These are phyloP conservation scores for Auriscalpium orientale DNA, from an alignment of 768 basidiomycete species.

Conservation along the genomic window DNA sequence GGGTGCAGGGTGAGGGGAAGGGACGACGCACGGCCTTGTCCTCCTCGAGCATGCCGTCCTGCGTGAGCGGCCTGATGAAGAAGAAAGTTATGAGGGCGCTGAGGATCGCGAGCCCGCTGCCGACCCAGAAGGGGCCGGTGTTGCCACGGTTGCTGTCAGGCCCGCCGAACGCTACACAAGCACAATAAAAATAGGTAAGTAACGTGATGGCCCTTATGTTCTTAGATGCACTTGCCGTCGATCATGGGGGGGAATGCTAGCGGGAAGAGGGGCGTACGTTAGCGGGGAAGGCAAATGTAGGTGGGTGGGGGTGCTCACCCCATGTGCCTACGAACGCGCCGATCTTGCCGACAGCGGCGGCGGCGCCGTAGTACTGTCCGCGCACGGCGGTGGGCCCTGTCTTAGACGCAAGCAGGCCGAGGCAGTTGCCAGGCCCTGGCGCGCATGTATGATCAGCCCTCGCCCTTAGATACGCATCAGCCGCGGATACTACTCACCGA, in stretches of 20 bases:
- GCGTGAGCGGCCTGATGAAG: constrained; percentile 65
- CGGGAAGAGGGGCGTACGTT: not conserved
- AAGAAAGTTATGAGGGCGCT: constrained; percentile 46
- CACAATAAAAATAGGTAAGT: not conserved
- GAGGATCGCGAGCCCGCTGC: constrained; percentile 41
- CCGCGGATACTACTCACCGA: constrained; percentile 37
- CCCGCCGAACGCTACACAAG: constrained; percentile 52
- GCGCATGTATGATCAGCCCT: not conserved
- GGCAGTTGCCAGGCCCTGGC: constrained; percentile 72
- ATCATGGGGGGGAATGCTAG: constrained; percentile 65
- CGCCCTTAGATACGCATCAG: not conserved
- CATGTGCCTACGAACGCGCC: constrained; percentile 82
- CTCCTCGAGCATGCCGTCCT: constrained; percentile 75
- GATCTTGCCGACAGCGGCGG: constrained; percentile 80
- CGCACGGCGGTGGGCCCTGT: constrained; percentile 78
- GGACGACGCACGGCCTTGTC: constrained; percentile 47
- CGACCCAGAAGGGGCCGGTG: constrained; percentile 86
- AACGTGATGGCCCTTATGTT: not conserved
- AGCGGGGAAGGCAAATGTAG: not conserved
- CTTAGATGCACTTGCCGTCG: constrained; percentile 30
- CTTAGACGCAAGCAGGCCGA: constrained; percentile 83
- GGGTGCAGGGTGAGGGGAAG: not conserved
- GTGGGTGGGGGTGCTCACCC: constrained; percentile 36
- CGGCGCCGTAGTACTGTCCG: constrained; percentile 80
- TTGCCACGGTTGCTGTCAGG: constrained; percentile 44